A percentile compares a stretch with the other conserved stretches of the same genome.
Conservation (phyloP, 768 basidiomycete species). For the Suillus brevipes region DNA sequence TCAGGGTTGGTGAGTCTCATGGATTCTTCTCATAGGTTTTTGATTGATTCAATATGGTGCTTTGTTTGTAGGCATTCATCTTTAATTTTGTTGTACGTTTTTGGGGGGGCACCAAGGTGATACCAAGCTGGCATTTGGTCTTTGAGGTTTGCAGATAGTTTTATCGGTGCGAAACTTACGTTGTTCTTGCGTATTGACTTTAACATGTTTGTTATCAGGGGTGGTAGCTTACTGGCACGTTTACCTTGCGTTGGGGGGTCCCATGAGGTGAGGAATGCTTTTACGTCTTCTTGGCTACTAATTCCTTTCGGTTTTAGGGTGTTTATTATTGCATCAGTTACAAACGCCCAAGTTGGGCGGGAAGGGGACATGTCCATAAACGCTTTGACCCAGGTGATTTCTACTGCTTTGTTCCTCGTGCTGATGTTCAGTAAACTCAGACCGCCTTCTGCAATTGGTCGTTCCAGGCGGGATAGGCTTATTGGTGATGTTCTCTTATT, state of each 20-base stretch:
- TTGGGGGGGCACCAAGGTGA: not conserved
- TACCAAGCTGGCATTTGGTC: not conserved
- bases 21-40: not conserved
- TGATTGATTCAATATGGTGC: not conserved
- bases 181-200: not conserved
- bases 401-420: not conserved
- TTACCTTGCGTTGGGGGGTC: not conserved
- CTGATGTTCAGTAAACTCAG: not conserved
- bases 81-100: not conserved
- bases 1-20: not conserved
- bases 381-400: constrained; percentile 16
- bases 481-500: not conserved
- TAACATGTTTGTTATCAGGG: not conserved
- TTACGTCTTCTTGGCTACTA: fast-evolving
- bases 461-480: not conserved
- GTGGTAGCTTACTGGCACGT: not conserved
- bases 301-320: not conserved
- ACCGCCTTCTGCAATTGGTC: not conserved
- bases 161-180: not conserved
- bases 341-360: not conserved
- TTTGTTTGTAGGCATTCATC: not conserved
- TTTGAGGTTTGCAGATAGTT: not conserved
- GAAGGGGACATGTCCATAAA: constrained; percentile 3
- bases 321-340: fast-evolving
- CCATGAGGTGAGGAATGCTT: not conserved